phyloP scores from a whole-genome alignment of 1,284 basidiomycete species.

The Papiliotrema flavescens region DNA sequence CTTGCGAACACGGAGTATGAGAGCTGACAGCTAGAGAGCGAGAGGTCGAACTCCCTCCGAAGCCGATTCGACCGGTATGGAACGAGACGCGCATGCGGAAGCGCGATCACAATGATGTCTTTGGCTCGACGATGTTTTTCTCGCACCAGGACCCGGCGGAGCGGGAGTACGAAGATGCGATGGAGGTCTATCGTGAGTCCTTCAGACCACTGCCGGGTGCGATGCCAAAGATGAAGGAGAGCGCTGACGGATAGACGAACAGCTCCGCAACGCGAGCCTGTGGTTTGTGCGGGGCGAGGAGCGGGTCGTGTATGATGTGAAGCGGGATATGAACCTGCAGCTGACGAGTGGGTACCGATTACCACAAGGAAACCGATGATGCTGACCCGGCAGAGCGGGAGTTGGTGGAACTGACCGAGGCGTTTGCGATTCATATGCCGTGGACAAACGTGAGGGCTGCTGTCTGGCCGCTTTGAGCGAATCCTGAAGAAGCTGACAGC shows the following conservation, averaged over 20 bases:
- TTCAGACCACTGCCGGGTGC: neutral
- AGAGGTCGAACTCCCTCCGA: neutral
- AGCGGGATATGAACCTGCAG: constrained; percentile 1
- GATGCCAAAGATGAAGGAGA: no score
- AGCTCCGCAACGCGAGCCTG: neutral
- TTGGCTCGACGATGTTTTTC: neutral
- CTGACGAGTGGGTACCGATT: neutral
- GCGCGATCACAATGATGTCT: neutral
- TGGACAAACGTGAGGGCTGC: constrained; percentile 22
- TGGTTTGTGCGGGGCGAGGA: constrained; percentile 21
- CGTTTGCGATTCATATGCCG: constrained; percentile 23
- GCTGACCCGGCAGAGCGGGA: neutral
- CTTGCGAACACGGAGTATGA: neutral
- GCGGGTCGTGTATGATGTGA: constrained; percentile 18
- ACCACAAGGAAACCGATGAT: neutral
- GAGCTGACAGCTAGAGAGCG: neutral
- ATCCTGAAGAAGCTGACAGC: neutral
- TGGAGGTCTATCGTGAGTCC: constrained; percentile 20
- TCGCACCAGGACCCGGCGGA: neutral
- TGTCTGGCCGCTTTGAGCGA: neutral
- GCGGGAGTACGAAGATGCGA: constrained; percentile 8
- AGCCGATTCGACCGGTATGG: neutral
- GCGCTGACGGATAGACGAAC: constrained; percentile 3
- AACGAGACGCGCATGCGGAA: neutral
- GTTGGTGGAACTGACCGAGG: constrained; percentile 6